Base-by-base conservation (phyloP, 352 stramenopile genomes). In the Globisporangium canariense region DNA sequence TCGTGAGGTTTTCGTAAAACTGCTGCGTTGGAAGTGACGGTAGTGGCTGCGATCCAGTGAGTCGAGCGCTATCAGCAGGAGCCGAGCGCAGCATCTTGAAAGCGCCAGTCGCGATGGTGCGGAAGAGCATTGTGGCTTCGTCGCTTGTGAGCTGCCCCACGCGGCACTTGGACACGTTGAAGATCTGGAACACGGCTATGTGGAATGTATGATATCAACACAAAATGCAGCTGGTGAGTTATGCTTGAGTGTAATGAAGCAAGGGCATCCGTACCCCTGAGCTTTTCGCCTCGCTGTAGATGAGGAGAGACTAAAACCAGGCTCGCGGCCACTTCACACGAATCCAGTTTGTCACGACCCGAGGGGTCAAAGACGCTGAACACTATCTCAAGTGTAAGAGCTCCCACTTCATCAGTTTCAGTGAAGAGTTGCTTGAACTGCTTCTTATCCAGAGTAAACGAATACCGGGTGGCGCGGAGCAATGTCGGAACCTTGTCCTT, bases 131-230 rank as follows among this genome's bases (percentile, higher is more conserved):
- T 14, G 56, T 79, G 32, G 66, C 64, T 72, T 77, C 72, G 32
- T 79, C 72, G 41, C 57, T 65, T 1, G 70, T 66, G 49, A 79
- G 45, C 45, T 75, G 47, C 6, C 67, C 72, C 28, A 59, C 45
- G 11, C 66, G 71, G 57, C 74, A 65, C 40, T 64, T 74, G 22
- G 69, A 74, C 18, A 68, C 61, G 41, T 79, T 79, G 49, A 79
- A 79, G 36, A 70, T 51, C 6, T 70, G 32, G 52, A 77, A 79
- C 13, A 79, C 65, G 0, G 45, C 72, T 77, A 49, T 16, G 38
- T 43, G 10, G 32, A 9, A 36, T 36, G 32, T 36, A 36, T 36
- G 32, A 36, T 8, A 36, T 36, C 4, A 36, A 36, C 32, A 8
- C 32, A 36, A 36, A 36, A n/a, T 18, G 25, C 25, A 28, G 25